Base-by-base conservation (phyloP, 768 basidiomycete species). In the Panus rudis region DNA sequence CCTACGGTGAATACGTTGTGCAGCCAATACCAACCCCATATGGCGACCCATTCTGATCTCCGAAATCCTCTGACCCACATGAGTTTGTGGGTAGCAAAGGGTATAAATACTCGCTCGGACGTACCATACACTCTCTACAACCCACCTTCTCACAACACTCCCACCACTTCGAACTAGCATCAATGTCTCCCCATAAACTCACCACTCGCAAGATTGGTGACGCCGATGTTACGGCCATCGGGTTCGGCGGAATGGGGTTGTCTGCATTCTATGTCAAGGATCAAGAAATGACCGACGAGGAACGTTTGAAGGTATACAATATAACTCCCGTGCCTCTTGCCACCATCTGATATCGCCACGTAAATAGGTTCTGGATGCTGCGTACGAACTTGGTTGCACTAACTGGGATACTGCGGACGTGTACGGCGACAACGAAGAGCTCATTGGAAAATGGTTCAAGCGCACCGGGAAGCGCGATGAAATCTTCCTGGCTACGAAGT, bases 401-500 rank as follows among this genome's bases (percentile, higher is more conserved):
- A 63, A 67, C 47, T 74, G 71, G 72, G 74, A 75, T 48, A 68
- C 68, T 0, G 66, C 71, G 3, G 65, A 72, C 43, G 34, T 62
- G 14, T 75, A 73, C 34, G 62, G 55, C 13, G 64, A 64, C 51
- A 62, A 56, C 28, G 73, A 77, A 51, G 67, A 66, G 1, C 59
- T 73, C 4, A 57, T 78, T 32, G 70, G 69, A 0, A 66, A 67
- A 51, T 75, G 70, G 70, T 73, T 79, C 56, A 66, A 70, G 47
- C 61, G 63, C 13, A 74, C 71, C 8, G 76, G 75, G 6, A 74
- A 73, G 41, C 63, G 75, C 22, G 49, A 62, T 16, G 63, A 73
- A 12, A 75, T 78, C 17, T 83, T 81, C 61, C 65, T 84, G n/a
- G 78, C 79, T 2, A 80, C 79, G 16, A 83, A 84, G 56, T 75